phyloP scores from a whole-genome alignment of 192 early-diverging fungal species.

The Nowakowskiella sp. region DNA sequence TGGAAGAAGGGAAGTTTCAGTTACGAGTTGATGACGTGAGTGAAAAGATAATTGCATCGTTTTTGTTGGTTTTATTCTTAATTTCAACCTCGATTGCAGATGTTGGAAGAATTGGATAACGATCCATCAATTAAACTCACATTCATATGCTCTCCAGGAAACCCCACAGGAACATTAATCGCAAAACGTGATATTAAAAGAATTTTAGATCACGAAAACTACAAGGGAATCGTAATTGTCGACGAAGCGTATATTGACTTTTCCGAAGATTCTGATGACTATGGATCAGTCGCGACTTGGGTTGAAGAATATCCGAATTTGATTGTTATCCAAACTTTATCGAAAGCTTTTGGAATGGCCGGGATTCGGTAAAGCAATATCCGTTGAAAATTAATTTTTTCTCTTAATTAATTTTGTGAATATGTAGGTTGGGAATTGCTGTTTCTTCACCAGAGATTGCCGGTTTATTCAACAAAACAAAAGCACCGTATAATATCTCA shows the following conservation, averaged over 20 bases:
- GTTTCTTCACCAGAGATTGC: constrained; percentile 74
- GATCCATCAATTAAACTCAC: constrained; percentile 81
- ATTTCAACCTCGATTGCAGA: constrained; percentile 33
- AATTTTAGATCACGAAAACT: constrained; percentile 56
- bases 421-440: constrained; percentile 67
- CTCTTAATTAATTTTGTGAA: neutral
- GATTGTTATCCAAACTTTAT: constrained; percentile 95
- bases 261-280: constrained; percentile 46
- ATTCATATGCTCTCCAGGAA: constrained; percentile 97
- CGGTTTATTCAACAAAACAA: constrained; percentile 89
- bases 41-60: constrained; percentile 34
- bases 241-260: constrained; percentile 99
- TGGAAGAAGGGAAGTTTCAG: constrained; percentile 63
- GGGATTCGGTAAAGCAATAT: constrained; percentile 79
- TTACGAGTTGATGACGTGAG: constrained; percentile 53
- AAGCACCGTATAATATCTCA: constrained; percentile 98
- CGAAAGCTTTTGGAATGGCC: constrained; percentile 97
- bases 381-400: neutral
- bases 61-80: constrained; percentile 1
- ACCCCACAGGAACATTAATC: constrained; percentile 89
- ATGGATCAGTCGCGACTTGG: constrained; percentile 69
- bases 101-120: constrained; percentile 48
- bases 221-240: constrained; percentile 81
- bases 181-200: constrained; percentile 54
- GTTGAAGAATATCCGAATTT: constrained; percentile 81